Evolutionary conservation across 192 early-diverging fungal genomes (phyloP).

Genomic region (Entomortierella chlamydospora): DNA sequence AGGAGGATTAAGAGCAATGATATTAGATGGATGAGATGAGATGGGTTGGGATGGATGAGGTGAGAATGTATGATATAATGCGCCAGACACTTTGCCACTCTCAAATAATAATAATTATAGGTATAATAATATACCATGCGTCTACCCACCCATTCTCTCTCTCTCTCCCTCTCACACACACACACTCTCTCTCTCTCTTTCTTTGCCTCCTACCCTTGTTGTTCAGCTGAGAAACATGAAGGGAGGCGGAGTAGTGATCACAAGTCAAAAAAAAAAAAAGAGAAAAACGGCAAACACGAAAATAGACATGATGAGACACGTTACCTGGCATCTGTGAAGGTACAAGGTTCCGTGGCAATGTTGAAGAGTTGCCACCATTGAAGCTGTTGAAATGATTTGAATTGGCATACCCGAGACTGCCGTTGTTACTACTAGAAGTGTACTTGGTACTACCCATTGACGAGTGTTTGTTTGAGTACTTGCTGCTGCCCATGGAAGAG

Average conservation of each 20-base stretch:
- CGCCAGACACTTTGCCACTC: not conserved
- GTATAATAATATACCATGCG: not conserved
- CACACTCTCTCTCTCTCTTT: not conserved
- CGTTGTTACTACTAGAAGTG: slow-evolving; percentile 31
- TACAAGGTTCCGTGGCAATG: slow-evolving; percentile 19
- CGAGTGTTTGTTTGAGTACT: slow-evolving; percentile 30
- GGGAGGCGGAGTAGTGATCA: too few relatives aligned
- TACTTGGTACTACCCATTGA: slow-evolving; percentile 27
- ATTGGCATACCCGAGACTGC: slow-evolving; percentile 21
- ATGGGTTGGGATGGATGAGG: not conserved
- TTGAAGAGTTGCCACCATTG: slow-evolving; percentile 10
- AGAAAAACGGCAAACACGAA: not conserved
- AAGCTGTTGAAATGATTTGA: slow-evolving; percentile 14
- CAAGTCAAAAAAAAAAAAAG: not conserved
- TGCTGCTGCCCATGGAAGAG: slow-evolving; percentile 16
- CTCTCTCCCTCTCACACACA: too few relatives aligned
- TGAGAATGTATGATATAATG: not conserved
- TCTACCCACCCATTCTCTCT: too few relatives aligned
- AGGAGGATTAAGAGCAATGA: too few relatives aligned
- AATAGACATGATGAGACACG: not conserved
- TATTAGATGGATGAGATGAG: too few relatives aligned
- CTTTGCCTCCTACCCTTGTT: not conserved
- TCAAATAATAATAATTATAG: not conserved
- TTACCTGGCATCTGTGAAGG: slow-evolving; percentile 19
- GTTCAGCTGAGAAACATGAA: too few relatives aligned